Percentiles rank a stretch among this genome's conserved stretches.
These are phyloP conservation scores for Stachybotrys echinatus DNA, from an alignment of 2,329 filamentous ascomycete species.

Conservation along the genomic window DNA sequence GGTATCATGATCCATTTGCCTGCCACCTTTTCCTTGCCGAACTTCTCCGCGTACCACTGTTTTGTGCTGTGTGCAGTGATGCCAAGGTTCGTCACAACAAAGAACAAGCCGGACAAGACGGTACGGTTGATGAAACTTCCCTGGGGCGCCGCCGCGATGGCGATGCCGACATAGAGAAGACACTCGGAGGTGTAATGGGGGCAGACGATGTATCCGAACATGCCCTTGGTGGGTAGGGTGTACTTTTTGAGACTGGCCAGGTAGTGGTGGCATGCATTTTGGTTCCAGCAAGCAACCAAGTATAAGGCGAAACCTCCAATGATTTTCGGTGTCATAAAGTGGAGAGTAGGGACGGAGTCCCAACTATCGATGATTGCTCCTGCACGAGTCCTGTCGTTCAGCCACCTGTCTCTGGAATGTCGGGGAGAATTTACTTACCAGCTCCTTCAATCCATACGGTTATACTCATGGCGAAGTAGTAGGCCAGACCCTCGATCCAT, in stretches of 20 bases:
- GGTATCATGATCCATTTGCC: slow-evolving; percentile 74
- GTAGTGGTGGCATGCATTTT: slow-evolving; percentile 69
- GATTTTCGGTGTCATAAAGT: slow-evolving; percentile 16
- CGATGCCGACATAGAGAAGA: slow-evolving; percentile 73
- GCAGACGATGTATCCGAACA: slow-evolving; percentile 70
- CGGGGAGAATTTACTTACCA: slow-evolving; percentile 40
- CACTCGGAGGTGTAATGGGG: slow-evolving; percentile 93
- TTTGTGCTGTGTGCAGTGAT: slow-evolving; percentile 75
- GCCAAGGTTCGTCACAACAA: slow-evolving; percentile 75
- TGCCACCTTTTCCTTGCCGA: slow-evolving; percentile 60
- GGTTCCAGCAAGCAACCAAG: slow-evolving; percentile 62
- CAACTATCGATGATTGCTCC: slow-evolving; percentile 28
- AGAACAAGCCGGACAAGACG: slow-evolving; percentile 61
- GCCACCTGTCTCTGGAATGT: background rate
- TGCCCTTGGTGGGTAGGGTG: slow-evolving; percentile 66
- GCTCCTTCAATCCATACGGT: slow-evolving; percentile 82
- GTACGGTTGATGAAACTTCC: slow-evolving; percentile 66
- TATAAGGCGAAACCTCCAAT: slow-evolving; percentile 56
- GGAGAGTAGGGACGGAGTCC: slow-evolving; percentile 12
- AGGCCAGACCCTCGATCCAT: slow-evolving; percentile 72
- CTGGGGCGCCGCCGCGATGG: slow-evolving; percentile 65
- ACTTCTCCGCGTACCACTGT: slow-evolving; percentile 72
- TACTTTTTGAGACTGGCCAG: slow-evolving; percentile 74
- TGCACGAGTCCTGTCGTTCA: slow-evolving; percentile 10
- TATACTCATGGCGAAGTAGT: slow-evolving; percentile 69